Conservation (phyloP, 75 land plant species). For the Pinus tabuliformis region DNA sequence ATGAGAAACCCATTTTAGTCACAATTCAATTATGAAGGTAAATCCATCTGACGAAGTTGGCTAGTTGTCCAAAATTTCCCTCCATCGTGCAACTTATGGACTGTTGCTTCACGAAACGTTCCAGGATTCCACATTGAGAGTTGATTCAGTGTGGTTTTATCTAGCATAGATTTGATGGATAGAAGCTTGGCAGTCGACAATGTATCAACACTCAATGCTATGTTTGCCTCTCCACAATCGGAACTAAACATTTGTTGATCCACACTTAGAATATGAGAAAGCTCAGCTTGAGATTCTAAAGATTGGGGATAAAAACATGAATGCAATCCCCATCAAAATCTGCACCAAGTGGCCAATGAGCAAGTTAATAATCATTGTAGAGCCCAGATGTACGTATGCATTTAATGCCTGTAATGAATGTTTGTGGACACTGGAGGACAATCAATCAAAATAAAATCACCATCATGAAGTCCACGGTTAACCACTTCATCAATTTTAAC, state of each 20-base stretch:
- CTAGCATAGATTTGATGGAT: slow-evolving; percentile 23
- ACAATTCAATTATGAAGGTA: slow-evolving; percentile 47
- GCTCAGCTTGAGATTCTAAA: slow-evolving; percentile 70
- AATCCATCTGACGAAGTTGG: slow-evolving; percentile 52
- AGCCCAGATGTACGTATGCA: slow-evolving; percentile 58
- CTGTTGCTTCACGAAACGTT: slow-evolving; percentile 48
- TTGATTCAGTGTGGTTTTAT: slow-evolving; percentile 59
- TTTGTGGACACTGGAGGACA: slow-evolving; percentile 86
- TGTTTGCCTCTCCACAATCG: slow-evolving; percentile 56
- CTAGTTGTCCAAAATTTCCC: slow-evolving; percentile 67
- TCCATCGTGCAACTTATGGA: slow-evolving; percentile 34
- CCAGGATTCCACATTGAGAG: slow-evolving; percentile 48
- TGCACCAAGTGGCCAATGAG: slow-evolving; percentile 74
- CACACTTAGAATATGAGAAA: slow-evolving; percentile 64
- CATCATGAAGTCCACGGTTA: slow-evolving; percentile 66
- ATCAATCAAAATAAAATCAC: slow-evolving; percentile 82
- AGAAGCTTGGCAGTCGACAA: slow-evolving; percentile 55
- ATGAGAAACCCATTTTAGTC: slow-evolving; percentile 40
- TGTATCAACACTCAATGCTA: slow-evolving; percentile 69
- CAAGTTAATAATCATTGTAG: slow-evolving; percentile 75
- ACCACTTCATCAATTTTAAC: slow-evolving; percentile 75
- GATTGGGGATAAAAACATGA: slow-evolving; percentile 89
- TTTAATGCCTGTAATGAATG: slow-evolving; percentile 82
- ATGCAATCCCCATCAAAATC: slow-evolving; percentile 98
- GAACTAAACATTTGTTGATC: slow-evolving; percentile 74